These are phyloP conservation scores for Gracilaria gracilis DNA, from an alignment of 23 red algal species.

Conservation along the genomic window DNA sequence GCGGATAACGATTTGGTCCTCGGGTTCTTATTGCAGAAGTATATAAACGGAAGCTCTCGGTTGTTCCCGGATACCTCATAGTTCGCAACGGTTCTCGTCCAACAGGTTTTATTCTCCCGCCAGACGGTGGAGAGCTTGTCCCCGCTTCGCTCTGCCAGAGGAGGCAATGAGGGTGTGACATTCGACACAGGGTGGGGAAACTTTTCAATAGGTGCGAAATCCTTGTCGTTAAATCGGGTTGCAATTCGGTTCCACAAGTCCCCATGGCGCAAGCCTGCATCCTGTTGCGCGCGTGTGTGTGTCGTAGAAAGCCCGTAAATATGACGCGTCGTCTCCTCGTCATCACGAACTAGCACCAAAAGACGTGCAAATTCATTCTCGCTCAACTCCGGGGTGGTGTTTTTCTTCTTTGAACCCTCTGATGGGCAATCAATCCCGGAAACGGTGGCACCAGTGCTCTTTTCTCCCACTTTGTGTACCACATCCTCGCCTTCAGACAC, in stretches of 20 bases:
- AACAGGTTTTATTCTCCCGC: neutral
- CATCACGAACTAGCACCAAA: neutral
- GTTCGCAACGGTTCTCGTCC: neutral
- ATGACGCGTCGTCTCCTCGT: neutral
- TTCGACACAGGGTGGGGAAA: neutral
- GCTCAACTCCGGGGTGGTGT: no score
- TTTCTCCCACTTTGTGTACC: no score
- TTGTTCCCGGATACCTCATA: slow-evolving; percentile 6
- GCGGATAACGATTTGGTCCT: neutral
- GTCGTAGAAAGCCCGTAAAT: neutral
- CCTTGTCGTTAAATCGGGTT: neutral
- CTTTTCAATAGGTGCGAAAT: neutral
- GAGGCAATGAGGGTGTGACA: neutral
- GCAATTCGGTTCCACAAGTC: neutral
- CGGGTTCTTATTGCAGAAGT: neutral
- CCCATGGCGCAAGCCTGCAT: neutral
- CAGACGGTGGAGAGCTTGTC: neutral
- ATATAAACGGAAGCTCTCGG: neutral
- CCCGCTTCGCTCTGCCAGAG: neutral
- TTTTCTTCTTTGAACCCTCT: no score
- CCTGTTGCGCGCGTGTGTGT: neutral
- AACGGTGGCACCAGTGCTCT: no score
- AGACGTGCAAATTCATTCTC: neutral
- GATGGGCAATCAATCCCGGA: no score
- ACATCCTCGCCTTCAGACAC: no score